Percentiles rank a stretch among this genome's conserved stretches.
These are phyloP conservation scores for Camelina neglecta DNA, from an alignment of 345 rosid genomes.

Conservation along the genomic window DNA sequence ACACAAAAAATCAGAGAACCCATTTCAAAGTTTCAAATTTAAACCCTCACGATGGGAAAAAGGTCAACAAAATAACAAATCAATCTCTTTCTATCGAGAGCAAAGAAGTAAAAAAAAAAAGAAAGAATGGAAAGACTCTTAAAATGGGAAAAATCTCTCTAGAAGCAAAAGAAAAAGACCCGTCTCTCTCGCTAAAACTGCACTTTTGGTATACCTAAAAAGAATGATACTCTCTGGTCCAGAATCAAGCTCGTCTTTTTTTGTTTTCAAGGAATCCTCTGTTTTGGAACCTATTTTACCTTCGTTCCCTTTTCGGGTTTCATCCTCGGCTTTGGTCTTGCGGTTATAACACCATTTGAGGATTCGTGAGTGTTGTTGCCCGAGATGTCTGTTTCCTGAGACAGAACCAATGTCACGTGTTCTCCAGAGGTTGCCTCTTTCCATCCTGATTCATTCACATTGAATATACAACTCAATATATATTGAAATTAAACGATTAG, in stretches of 20 bases:
- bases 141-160: conserved; percentile 37
- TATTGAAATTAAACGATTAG: not conserved
- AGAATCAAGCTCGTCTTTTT: conserved; percentile 10
- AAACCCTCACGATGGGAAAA: conserved; percentile 29
- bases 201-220: conserved; percentile 46
- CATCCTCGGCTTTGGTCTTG: conserved; percentile 51
- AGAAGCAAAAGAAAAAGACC: conserved; percentile 31
- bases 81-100: conserved; percentile 14
- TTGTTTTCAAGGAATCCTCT: conserved; percentile 45
- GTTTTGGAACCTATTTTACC: conserved; percentile 82
- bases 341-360: conserved; percentile 28
- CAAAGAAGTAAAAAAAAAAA: not conserved
- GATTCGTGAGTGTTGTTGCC: conserved; percentile 41
- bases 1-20: conserved; percentile 34
- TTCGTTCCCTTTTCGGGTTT: conserved; percentile 70
- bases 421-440: conserved; percentile 68
- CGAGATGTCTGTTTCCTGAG: conserved; percentile 50
- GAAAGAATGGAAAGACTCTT: conserved; percentile 23
- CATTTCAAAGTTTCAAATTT: conserved; percentile 30
- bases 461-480: not conserved
- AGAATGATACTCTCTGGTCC: conserved; percentile 38
- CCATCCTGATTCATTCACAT: conserved; percentile 68
- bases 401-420: conserved; percentile 70
- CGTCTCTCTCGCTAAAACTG: conserved; percentile 37
- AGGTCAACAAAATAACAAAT: conserved; percentile 35